phyloP scores from a whole-genome alignment of 768 basidiomycete genomes.

The Leccinum olivaceopallidum region DNA sequence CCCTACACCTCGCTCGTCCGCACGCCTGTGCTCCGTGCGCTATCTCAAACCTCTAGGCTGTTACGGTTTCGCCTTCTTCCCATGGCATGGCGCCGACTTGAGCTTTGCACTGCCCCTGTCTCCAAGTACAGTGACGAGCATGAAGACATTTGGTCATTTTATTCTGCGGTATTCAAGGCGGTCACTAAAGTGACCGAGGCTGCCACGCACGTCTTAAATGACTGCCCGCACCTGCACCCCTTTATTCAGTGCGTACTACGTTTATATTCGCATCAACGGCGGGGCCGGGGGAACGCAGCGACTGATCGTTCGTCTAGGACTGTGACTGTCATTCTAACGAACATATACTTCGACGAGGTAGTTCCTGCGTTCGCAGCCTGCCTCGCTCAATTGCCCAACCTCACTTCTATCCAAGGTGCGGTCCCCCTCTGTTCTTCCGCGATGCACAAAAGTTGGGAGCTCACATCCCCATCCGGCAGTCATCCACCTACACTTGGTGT shows the following conservation, averaged over 20 bases:
- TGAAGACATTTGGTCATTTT: neutral
- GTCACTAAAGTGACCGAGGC: neutral
- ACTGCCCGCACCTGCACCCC: conserved; percentile 2
- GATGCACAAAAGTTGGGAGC: neutral
- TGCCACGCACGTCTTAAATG: neutral
- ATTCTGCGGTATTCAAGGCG: neutral
- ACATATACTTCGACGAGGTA: neutral
- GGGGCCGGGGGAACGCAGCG: neutral
- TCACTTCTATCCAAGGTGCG: conserved; percentile 13
- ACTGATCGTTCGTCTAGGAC: conserved; percentile 1
- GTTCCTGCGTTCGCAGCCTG: conserved; percentile 9
- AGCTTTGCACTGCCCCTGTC: conserved; percentile 5
- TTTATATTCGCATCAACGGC: neutral
- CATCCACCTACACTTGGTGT: neutral
- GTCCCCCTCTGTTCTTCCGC: neutral
- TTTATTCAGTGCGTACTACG: conserved; percentile 7
- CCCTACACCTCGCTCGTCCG: neutral
- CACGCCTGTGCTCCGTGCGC: conserved; percentile 1
- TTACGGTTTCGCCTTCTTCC: conserved; percentile 14
- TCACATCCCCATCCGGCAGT: neutral
- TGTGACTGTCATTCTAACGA: neutral
- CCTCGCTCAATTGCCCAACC: conserved; percentile 7
- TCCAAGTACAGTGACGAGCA: neutral
- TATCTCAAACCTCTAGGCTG: conserved; percentile 11
- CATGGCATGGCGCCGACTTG: conserved; percentile 15